A percentile compares a stretch with the other conserved stretches of the same genome.
phyloP scores from a whole-genome alignment of 1,284 basidiomycete species.

The Hypsizygus ulmarius region DNA sequence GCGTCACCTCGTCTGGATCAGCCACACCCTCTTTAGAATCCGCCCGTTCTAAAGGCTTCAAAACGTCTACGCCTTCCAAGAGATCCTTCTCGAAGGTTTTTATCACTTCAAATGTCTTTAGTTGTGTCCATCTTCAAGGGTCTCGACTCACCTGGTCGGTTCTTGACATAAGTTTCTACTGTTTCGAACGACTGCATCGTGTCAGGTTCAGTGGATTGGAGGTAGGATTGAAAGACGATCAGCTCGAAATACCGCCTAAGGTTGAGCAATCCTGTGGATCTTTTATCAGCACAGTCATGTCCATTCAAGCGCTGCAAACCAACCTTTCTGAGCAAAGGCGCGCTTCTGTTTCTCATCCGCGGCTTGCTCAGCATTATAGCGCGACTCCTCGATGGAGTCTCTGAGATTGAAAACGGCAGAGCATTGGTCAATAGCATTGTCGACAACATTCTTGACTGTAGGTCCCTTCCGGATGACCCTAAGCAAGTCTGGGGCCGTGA shows the following conservation, averaged over 20 bases:
- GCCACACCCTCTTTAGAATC: conserved; percentile 76
- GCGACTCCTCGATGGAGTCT: conserved; percentile 85
- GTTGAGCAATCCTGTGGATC: conserved; percentile 65
- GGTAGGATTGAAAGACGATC: conserved; percentile 92
- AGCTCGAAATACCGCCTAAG: conserved; percentile 88
- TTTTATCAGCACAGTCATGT: not conserved
- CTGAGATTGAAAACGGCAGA: conserved; percentile 83
- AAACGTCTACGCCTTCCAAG: conserved; percentile 71
- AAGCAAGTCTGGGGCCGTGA: conserved; percentile 64
- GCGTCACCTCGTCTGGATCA: conserved; percentile 84
- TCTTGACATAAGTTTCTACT: conserved; percentile 80
- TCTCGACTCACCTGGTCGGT: conserved; percentile 63
- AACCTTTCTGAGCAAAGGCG: conserved; percentile 66
- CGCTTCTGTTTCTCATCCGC: conserved; percentile 70
- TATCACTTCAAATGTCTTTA: conserved; percentile 60
- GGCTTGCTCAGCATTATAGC: conserved; percentile 73
- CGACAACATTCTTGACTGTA: conserved; percentile 85
- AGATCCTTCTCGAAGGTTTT: conserved; percentile 95
- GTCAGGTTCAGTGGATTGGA: conserved; percentile 84
- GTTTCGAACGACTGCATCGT: conserved; percentile 75
- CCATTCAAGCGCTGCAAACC: not conserved
- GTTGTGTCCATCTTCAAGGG: conserved; percentile 1
- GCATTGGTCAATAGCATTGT: conserved; percentile 90
- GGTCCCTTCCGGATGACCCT: conserved; percentile 92
- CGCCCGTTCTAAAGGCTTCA: conserved; percentile 83